phyloP scores from a whole-genome alignment of 2,329 filamentous ascomycete species.

The Colletotrichum australisinense region DNA sequence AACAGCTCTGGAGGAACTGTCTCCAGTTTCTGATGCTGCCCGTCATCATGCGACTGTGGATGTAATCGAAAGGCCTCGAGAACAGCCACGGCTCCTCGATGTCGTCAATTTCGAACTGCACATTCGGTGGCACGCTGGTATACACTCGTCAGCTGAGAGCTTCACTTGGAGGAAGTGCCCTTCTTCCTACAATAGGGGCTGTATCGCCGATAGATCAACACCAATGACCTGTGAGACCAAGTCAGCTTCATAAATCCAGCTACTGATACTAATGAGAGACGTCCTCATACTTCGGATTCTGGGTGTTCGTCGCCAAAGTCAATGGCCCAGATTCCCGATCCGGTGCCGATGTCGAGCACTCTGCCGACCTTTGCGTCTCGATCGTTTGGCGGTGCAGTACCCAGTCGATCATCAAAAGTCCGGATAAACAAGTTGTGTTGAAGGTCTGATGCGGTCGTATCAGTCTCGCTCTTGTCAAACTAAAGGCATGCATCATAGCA shows the following conservation, averaged over 20 bases:
- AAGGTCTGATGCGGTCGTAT: not conserved
- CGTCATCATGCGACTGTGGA: conserved; percentile 38
- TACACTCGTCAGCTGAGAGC: no score
- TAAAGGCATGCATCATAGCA: not conserved
- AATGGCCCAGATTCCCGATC: conserved; percentile 59
- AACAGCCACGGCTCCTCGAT: conserved; percentile 52
- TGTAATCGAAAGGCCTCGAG: conserved; percentile 41
- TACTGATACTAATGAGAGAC: rapidly evolving
- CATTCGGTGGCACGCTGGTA: conserved; percentile 60
- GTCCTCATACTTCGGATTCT: not conserved
- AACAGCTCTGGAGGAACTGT: conserved; percentile 34
- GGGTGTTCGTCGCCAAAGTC: conserved; percentile 50
- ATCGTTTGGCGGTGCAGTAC: not conserved
- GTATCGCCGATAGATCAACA: conserved; percentile 68
- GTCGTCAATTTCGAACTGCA: conserved; percentile 56
- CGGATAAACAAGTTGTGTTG: not conserved
- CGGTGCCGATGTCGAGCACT: conserved; percentile 42
- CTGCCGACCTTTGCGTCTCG: not conserved
- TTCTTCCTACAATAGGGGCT: conserved; percentile 39
- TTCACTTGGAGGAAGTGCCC: not conserved
- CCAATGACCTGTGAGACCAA: conserved; percentile 58
- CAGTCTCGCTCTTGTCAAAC: not conserved
- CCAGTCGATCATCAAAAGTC: not conserved
- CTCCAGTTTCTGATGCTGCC: conserved; percentile 36
- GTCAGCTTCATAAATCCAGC: conserved; percentile 51